These are phyloP conservation scores for Craspedostauros australis DNA, from an alignment of 108 stramenopile genomes.

Conservation along the genomic window DNA sequence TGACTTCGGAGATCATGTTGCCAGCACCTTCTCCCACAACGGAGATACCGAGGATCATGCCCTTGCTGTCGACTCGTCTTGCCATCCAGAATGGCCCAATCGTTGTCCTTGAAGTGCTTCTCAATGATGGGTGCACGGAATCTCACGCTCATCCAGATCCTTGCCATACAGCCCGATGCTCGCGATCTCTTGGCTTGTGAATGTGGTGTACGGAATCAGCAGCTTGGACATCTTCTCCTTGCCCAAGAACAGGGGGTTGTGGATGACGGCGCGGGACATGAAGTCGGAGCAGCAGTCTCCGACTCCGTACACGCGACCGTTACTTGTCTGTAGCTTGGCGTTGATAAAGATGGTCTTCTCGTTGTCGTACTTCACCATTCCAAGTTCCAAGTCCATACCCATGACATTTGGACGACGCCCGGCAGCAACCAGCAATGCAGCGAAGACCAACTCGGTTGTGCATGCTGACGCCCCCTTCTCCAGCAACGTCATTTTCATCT, in stretches of 20 bases:
- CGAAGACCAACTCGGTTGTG: slow-evolving; percentile 30
- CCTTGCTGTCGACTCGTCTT: slow-evolving; percentile 46
- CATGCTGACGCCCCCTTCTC: slow-evolving; percentile 26
- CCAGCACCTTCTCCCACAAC: slow-evolving; percentile 80
- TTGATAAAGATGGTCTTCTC: slow-evolving; percentile 64
- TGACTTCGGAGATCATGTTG: slow-evolving; percentile 84
- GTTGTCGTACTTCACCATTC: slow-evolving; percentile 68
- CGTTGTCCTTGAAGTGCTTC: slow-evolving; percentile 68
- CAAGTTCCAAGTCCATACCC: slow-evolving; percentile 77
- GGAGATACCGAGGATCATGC: slow-evolving; percentile 75
- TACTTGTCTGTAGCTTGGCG: slow-evolving; percentile 73
- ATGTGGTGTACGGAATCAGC: slow-evolving; percentile 84
- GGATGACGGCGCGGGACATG: slow-evolving; percentile 74
- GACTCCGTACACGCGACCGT: slow-evolving; percentile 59
- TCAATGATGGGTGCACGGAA: slow-evolving; percentile 59
- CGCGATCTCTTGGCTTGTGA: slow-evolving; percentile 85
- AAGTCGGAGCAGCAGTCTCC: slow-evolving; percentile 84
- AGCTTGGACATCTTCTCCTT: slow-evolving; percentile 59
- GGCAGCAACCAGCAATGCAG: slow-evolving; percentile 71
- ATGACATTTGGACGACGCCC: slow-evolving; percentile 82
- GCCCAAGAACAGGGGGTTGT: slow-evolving; percentile 84
- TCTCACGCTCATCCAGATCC: slow-evolving; percentile 58
- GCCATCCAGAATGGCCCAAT: slow-evolving; percentile 79
- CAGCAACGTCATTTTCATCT: slow-evolving; percentile 37
- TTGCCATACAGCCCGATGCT: slow-evolving; percentile 76